phyloP scores from a whole-genome alignment of 139 green algal genomes.

The Chlamydomonas schloesseri region DNA sequence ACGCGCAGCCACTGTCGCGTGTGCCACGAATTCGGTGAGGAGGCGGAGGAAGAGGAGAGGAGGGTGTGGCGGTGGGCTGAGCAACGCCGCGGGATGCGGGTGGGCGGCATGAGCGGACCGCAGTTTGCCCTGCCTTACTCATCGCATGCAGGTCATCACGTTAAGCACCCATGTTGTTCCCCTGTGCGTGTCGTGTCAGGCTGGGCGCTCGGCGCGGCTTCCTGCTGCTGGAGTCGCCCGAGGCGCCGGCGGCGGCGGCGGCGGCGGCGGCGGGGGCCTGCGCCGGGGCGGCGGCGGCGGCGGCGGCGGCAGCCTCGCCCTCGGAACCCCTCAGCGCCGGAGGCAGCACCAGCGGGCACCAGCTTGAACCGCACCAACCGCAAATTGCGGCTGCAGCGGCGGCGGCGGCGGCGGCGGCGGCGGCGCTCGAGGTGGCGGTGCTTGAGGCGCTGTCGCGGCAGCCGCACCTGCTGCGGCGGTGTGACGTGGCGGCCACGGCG shows the following conservation, averaged over 20 bases:
- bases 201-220: slow-evolving; percentile 42
- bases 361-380: not conserved
- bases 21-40: not conserved
- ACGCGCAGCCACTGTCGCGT: not conserved
- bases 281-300: too few relatives aligned
- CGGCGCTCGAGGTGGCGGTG: not conserved
- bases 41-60: too few relatives aligned
- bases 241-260: not conserved
- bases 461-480: not conserved
- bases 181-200: not conserved
- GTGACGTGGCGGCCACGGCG: slow-evolving; percentile 12
- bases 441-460: not conserved
- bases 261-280: too few relatives aligned
- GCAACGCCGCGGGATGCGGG: too few relatives aligned
- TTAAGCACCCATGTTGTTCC: too few relatives aligned
- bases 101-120: too few relatives aligned
- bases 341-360: not conserved
- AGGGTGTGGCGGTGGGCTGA: too few relatives aligned
- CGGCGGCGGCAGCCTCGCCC: too few relatives aligned
- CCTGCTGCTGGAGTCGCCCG: slow-evolving; percentile 54
- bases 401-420: not conserved
- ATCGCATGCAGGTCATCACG: too few relatives aligned
- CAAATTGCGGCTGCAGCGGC: too few relatives aligned
- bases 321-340: too few relatives aligned
- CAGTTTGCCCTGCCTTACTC: too few relatives aligned